These are phyloP conservation scores for Diutina scorzettiae DNA, from an alignment of 1,139 yeast genomes.

Conservation along the genomic window DNA sequence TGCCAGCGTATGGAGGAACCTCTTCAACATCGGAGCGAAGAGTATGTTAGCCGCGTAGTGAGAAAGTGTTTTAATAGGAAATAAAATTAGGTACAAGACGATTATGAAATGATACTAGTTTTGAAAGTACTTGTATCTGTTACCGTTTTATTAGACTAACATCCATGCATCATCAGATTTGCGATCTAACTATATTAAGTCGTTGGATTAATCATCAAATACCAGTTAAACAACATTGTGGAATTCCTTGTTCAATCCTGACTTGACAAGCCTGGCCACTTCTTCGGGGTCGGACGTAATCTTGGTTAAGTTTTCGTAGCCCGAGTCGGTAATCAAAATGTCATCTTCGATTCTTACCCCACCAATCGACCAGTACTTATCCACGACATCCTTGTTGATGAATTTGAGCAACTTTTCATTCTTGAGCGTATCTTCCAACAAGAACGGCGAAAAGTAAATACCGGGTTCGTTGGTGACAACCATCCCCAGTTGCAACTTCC, in stretches of 20 bases:
- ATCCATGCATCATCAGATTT: too few species aligned
- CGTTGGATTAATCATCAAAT: too few species aligned
- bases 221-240: constrained; percentile 43
- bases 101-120: too few species aligned
- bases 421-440: constrained; percentile 54
- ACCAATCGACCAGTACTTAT: constrained; percentile 77
- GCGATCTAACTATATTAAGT: too few species aligned
- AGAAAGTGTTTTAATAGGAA: too few species aligned
- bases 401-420: constrained; percentile 46
- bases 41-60: too few species aligned
- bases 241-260: constrained; percentile 53
- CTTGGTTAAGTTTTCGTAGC: constrained; percentile 70
- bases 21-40: background rate
- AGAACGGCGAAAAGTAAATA: constrained; percentile 73
- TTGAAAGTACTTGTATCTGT: too few species aligned
- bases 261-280: constrained; percentile 61
- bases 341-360: constrained; percentile 97
- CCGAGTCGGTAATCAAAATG: constrained; percentile 61
- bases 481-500: constrained; percentile 64
- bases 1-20: background rate
- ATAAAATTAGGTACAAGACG: too few species aligned
- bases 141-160: too few species aligned
- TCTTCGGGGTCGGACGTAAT: constrained; percentile 80
- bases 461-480: constrained; percentile 96
- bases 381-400: constrained; percentile 54